phyloP scores from a whole-genome alignment of 805 yeast genomes.

The Metschnikowia henanensis region DNA sequence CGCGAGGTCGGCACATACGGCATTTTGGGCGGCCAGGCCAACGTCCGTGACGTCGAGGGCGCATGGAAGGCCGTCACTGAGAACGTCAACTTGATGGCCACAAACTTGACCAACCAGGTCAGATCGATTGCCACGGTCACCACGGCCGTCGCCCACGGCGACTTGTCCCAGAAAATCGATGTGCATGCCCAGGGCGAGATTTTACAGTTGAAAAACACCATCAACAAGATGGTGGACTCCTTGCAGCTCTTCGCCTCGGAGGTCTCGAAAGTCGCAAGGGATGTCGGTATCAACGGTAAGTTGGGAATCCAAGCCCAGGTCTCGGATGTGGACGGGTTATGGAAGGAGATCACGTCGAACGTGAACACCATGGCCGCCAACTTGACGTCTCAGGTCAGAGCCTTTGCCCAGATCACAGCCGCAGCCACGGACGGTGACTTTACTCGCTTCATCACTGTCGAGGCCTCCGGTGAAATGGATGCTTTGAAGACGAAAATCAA shows the following conservation, averaged over 20 bases:
- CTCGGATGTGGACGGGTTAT: constrained; percentile 84
- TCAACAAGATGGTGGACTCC: constrained; percentile 91
- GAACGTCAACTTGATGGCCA: constrained; percentile 48
- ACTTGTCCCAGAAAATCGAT: constrained; percentile 78
- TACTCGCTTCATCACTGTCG: constrained; percentile 86
- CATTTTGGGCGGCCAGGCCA: constrained; percentile 50
- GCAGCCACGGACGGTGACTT: constrained; percentile 95
- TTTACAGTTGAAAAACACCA: constrained; percentile 79
- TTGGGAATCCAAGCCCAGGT: constrained; percentile 92
- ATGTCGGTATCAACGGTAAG: constrained; percentile 92
- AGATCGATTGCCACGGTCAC: constrained; percentile 89
- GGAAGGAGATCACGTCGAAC: constrained; percentile 90
- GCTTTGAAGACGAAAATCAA: constrained; percentile 60
- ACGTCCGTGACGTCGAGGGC: constrained; percentile 51
- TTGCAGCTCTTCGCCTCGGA: constrained; percentile 85
- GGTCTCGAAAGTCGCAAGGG: constrained; percentile 87
- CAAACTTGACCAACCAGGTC: constrained; percentile 67
- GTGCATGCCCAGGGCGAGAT: constrained; percentile 93
- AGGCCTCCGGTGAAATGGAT: constrained; percentile 90
- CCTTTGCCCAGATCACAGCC: constrained; percentile 90
- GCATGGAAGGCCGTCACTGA: constrained; percentile 52
- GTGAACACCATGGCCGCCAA: constrained; percentile 95
- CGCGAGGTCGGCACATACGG: constrained; percentile 50
- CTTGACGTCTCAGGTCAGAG: constrained; percentile 88
- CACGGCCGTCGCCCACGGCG: constrained; percentile 91